phyloP scores from a whole-genome alignment of 2,329 filamentous ascomycete genomes.

The Alternaria dauci region DNA sequence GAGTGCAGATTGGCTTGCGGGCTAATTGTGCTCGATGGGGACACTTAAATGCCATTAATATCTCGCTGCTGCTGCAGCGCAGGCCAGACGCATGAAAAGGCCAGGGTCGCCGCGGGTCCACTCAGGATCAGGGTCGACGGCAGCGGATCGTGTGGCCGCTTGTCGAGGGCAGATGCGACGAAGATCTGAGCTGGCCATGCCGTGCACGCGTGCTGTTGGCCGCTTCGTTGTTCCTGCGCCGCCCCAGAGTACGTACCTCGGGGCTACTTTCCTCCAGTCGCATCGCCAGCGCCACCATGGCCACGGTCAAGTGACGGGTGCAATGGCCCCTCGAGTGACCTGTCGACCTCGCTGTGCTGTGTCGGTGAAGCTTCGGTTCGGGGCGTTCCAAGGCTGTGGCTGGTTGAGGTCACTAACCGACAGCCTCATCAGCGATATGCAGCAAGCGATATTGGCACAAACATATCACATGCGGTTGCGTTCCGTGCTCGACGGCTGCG shows the following conservation, averaged over 20 bases:
- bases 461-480: slow-evolving; percentile 21
- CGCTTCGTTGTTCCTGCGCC: slow-evolving; percentile 10
- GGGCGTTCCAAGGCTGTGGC: slow-evolving; percentile 20
- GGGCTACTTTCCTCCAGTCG: slow-evolving; percentile 16
- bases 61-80: slow-evolving; percentile 8
- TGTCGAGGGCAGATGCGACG: slow-evolving; percentile 29
- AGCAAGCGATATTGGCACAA: slow-evolving; percentile 39
- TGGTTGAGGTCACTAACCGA: slow-evolving; percentile 17
- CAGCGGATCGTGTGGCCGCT: slow-evolving; percentile 35
- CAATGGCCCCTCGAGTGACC: slow-evolving; percentile 20
- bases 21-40: slow-evolving; percentile 40
- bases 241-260: slow-evolving; percentile 17
- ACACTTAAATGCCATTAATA: slow-evolving; percentile 47
- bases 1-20: slow-evolving; percentile 18
- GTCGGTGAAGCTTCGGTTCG: slow-evolving; percentile 25
- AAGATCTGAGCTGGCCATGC: slow-evolving; percentile 39
- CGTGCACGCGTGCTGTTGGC: slow-evolving; percentile 25
- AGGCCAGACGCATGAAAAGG: slow-evolving; percentile 26
- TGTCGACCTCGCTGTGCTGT: slow-evolving; percentile 22
- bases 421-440: slow-evolving; percentile 37
- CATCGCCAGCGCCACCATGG: slow-evolving; percentile 20
- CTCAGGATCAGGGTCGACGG: slow-evolving; percentile 27
- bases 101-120: slow-evolving; percentile 24
- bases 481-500: slow-evolving; percentile 32
- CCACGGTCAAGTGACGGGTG: slow-evolving; percentile 1